Base-by-base conservation (phyloP, 2,329 filamentous ascomycete species). In the Arthrobotrys sinensis region DNA sequence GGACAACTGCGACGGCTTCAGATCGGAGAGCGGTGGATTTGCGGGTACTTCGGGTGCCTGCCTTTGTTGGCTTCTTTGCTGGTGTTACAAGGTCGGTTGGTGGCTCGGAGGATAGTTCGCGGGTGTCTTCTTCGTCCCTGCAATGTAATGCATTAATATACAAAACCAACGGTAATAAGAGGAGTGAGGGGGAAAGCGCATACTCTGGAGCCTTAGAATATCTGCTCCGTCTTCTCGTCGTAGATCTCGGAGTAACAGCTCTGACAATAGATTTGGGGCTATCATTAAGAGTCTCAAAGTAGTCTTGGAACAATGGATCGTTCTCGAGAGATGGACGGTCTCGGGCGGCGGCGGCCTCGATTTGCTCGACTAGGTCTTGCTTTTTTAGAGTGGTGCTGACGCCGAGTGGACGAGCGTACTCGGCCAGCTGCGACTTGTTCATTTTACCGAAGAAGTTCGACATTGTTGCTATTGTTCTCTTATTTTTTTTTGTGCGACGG, bases 121-220 rank as follows among this genome's bases (percentile, higher is more conserved):
- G 34, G 28, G 65, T 63, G 2, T 77, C 66, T 24, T 60, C 55
- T 12, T 77, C 73, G 19, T 77, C 73, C 55, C 72, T 76, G 40
- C 19, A 40, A n/a, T 7, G 8, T n/a, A 4, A n/a, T 4, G 12
- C n/a, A 34, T 46, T 21, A 57, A 38, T 5, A 34, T 50, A 52
- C 43, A 11, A 19, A 19, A 12, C 19, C 21, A 7, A 14, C 12
- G 16, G 11, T 60, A 34, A 28, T 16, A 52, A 36, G 21, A 16
- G 38, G 7, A 19, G n/a, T 6, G 38, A 16, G 21, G 12, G n/a
- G 32, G 5, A 11, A 19, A 24, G 32, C 3, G 11, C 72, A 43
- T 70, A 76, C 72, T 77, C 73, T 48, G 73, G 73, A 53, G 73
- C 73, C 52, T 77, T 77, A 10, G 73, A 77, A 46, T 77, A 77